Percentiles rank a stretch among this genome's conserved stretches.
These are phyloP conservation scores for Gracilaria domingensis DNA, from an alignment of 23 red algal species.

Conservation along the genomic window DNA sequence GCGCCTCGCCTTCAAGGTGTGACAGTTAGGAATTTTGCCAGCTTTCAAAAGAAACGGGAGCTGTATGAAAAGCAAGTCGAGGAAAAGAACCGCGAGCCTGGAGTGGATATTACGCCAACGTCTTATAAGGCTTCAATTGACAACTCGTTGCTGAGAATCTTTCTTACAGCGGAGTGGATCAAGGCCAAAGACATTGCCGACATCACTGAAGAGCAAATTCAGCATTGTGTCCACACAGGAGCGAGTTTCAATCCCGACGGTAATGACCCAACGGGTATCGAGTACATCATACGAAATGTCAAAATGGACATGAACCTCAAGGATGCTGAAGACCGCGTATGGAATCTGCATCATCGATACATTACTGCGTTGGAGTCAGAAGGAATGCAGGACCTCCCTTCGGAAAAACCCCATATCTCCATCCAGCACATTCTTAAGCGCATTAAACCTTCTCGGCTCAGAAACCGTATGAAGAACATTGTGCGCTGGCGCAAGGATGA, in stretches of 20 bases:
- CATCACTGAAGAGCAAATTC: slow-evolving; percentile 41
- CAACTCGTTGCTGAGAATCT: not conserved
- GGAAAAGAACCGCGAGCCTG: slow-evolving; percentile 45
- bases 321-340: slow-evolving; percentile 33
- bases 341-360: not conserved
- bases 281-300: not conserved
- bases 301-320: slow-evolving; percentile 39
- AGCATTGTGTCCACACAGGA: not conserved
- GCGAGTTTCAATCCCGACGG: not conserved
- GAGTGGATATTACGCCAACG: not conserved
- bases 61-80: slow-evolving; percentile 59
- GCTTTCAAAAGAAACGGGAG: slow-evolving; percentile 23
- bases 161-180: slow-evolving; percentile 38
- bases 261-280: not conserved
- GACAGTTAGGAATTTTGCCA: no score
- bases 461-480: slow-evolving; percentile 9
- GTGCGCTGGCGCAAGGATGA: slow-evolving; percentile 26
- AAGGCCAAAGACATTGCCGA: not conserved
- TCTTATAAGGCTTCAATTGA: slow-evolving; percentile 62
- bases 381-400: slow-evolving; percentile 1
- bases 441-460: not conserved
- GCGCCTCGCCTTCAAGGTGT: no score
- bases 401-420: slow-evolving; percentile 21
- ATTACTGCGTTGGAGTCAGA: not conserved
- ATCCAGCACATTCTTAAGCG: slow-evolving; percentile 38